phyloP scores from a whole-genome alignment of 2,329 filamentous ascomycete genomes.

The Setomelanomma holmii region DNA sequence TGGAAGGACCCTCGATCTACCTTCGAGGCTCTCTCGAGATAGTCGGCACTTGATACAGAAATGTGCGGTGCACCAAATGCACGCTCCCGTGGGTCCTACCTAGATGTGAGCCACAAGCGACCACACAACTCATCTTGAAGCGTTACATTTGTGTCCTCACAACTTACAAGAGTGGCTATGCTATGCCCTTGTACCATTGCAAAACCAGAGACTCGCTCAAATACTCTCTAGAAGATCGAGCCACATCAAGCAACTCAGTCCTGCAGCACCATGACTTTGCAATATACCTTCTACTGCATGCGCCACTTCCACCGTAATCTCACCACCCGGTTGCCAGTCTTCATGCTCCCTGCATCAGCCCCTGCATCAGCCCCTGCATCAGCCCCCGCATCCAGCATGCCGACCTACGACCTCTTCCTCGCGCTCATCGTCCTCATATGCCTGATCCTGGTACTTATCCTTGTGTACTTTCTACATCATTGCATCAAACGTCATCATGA shows the following conservation, averaged over 20 bases:
- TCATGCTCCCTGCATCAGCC: not conserved
- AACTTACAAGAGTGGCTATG: not conserved
- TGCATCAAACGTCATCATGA: conserved; percentile 8
- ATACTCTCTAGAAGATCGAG: not conserved
- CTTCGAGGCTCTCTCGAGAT: too few relatives aligned
- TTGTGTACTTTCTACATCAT: conserved; percentile 20
- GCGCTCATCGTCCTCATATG: conserved; percentile 21
- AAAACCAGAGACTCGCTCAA: not conserved
- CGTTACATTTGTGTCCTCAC: too few relatives aligned
- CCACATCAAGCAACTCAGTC: not conserved
- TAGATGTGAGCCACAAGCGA: too few relatives aligned
- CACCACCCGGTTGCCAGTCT: not conserved
- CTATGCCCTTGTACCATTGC: not conserved
- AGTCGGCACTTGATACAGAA: too few relatives aligned
- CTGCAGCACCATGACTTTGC: not conserved
- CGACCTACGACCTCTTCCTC: conserved; percentile 14
- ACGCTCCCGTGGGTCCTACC: too few relatives aligned
- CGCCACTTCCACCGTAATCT: conserved; percentile 1
- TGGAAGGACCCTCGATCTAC: too few relatives aligned
- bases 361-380: too few relatives aligned
- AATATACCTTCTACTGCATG: conserved; percentile 6
- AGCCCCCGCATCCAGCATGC: conserved; percentile 6
- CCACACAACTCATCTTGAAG: too few relatives aligned
- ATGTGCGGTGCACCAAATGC: too few relatives aligned
- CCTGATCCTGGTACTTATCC: conserved; percentile 18